Evolutionary conservation across 495 filamentous ascomycete genomes (phyloP), one percentile per base, ranked within the genome.

Genomic region (Physcia stellaris): DNA sequence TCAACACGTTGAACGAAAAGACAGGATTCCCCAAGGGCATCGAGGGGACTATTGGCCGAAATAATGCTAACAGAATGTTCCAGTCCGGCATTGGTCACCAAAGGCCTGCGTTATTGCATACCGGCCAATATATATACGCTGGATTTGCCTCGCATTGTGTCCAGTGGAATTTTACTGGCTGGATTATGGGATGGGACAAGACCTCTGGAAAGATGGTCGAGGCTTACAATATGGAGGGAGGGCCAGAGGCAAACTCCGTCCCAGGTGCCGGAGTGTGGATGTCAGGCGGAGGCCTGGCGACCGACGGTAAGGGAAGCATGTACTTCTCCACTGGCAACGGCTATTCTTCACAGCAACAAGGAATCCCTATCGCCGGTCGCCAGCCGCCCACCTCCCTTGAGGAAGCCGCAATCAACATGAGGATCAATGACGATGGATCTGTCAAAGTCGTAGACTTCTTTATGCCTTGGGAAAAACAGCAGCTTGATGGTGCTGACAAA

Each of bases 111-210:
- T 43, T 63, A 5, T 51, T 53, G 22, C 35, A 53, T 7, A 45
- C 61, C 22, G 53, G 58, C 17, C 45, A 50, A 13, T 40, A 54
- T 28, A 46, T 63, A 5, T 63, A 58, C 34, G 61, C 52, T 9
- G 58, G 51, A 1, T 64, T 64, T 43, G 59, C 53, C 2, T 51
- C 50, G 12, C 53, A 61, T 32, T 60, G 60, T 45, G 57, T 58
- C 42, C 24, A 44, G 24, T 52, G 45, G 37, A 57, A 56, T 18
- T 47, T 52, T 32, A 56, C 51, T 6, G 48, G 51, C 39, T 32
- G 48, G 35, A 41, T 51, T 36, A 37, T 49, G 19, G 42, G 47
- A 32, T 20, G 40, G 3, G 43, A 46, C 41, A 40, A 41, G 9
- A 47, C 39, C 4, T 52, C 40, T 50, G 62, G 45, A 60, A 55